Base-by-base conservation (phyloP, 2,329 filamentous ascomycete genomes). In the Diaporthe citriasiana region DNA sequence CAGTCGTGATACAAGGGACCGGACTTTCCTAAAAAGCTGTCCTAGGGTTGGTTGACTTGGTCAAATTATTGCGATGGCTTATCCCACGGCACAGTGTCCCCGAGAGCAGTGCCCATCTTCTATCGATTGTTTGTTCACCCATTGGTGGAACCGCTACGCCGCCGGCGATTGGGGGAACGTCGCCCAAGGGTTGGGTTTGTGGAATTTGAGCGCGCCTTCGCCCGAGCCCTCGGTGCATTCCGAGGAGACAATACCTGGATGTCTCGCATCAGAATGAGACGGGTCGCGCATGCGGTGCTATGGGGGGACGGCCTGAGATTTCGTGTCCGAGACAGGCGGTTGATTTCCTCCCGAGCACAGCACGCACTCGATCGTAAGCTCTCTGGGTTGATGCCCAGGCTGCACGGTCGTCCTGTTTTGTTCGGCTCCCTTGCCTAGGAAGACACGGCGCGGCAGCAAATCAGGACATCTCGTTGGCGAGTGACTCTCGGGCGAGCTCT, bases 221-320 rank as follows among this genome's bases (percentile, higher is more conserved):
- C 15, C 45, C 63, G 63, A 33, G 30, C 25, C 22, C 55, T 71
- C 55, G 68, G 68, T 59, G 45, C 53, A 47, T 57, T 70, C 69
- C 69, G 69, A 71, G 69, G n/a, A 51, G n/a, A 19, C 27, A 51
- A 42, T 30, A 42, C 25, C 5, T 13, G 35, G n/a, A 5, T 71
- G 69, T 71, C 69, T 71, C 69, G 42, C 69, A 27, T 40, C 69
- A 71, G 45, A 51, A 56, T 71, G 42, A 71, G 55, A 71, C 69
- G 15, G 53, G 53, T 38, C 40, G 55, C 30, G 33, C 69, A 71
- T 53, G 69, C 55, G 69, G 69, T 71, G 69, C 38, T 51, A 59
- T 60, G 69, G 69, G 69, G 53, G 30, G 50, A 51, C 69, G 40
- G 42, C 40, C 69, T 71, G 55, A 71, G 69, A 59, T 50, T 55